A percentile compares a stretch with the other conserved stretches of the same genome.
Conservation (phyloP, 352 stramenopile genomes). For the Aphanomyces stellatus region DNA sequence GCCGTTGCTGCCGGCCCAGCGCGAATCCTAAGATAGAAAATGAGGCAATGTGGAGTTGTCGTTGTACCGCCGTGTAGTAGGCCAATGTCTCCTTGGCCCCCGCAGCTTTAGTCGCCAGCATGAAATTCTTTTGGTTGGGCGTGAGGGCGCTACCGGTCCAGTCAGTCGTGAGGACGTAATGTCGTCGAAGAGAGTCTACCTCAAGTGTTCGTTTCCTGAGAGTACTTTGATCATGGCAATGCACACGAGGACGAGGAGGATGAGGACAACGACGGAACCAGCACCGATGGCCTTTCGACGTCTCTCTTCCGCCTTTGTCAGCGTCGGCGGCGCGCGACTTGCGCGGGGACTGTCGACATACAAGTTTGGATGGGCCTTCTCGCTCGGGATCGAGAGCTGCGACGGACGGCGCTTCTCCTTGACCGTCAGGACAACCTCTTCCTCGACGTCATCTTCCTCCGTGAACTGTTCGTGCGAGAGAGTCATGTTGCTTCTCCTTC, state of each 20-base stretch:
- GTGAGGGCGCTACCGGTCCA: conserved; percentile 40
- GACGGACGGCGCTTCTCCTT: conserved; percentile 21
- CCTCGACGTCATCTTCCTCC: conserved; percentile 31
- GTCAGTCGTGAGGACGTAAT: conserved; percentile 2
- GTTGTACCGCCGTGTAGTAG: conserved; percentile 52
- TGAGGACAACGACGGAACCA: conserved; percentile 41
- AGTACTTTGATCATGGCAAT: conserved; percentile 54
- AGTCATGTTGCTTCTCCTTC: background rate
- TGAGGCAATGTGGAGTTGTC: background rate
- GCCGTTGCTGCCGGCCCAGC: conserved; percentile 50
- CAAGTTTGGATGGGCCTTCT: conserved; percentile 28
- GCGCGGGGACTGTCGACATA: conserved; percentile 66
- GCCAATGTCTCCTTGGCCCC: conserved; percentile 62
- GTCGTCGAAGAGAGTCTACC: conserved; percentile 22
- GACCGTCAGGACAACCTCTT: conserved; percentile 34
- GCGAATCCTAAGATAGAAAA: conserved; percentile 27
- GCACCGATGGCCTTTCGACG: conserved; percentile 49
- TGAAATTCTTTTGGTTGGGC: conserved; percentile 69
- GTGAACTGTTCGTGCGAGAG: conserved; percentile 17
- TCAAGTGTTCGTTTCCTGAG: conserved; percentile 59
- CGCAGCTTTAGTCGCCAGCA: conserved; percentile 51
- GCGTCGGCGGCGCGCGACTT: conserved; percentile 24
- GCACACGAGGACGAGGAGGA: conserved; percentile 53
- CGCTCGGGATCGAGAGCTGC: conserved; percentile 5
- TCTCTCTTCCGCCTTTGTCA: conserved; percentile 41